phyloP scores from a whole-genome alignment of 768 basidiomycete genomes.

The Strobilomyces dryophilus region DNA sequence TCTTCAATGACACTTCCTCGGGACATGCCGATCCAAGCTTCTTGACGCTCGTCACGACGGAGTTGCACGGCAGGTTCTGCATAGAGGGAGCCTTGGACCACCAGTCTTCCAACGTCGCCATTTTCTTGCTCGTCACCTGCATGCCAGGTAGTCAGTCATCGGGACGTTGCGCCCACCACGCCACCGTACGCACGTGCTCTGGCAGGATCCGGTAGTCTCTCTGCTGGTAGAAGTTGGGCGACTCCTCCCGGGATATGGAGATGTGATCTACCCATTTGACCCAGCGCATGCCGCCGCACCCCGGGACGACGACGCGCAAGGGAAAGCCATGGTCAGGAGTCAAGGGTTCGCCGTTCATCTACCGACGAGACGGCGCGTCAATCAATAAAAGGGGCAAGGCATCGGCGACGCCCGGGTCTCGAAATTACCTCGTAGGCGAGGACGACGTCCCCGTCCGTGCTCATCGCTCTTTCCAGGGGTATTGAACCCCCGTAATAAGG shows the following conservation, averaged over 20 bases:
- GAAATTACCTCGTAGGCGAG: constrained; percentile 56
- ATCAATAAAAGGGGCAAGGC: not conserved
- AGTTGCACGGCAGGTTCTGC: constrained; percentile 58
- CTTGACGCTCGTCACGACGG: constrained; percentile 41
- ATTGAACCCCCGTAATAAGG: constrained; percentile 63
- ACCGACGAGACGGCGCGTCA: not conserved
- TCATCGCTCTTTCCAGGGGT: constrained; percentile 47
- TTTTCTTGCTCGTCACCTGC: constrained; percentile 25
- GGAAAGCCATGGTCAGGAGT: constrained; percentile 62
- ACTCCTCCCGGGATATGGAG: constrained; percentile 48
- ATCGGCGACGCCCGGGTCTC: no score
- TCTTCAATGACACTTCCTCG: constrained; percentile 23
- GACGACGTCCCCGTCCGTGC: constrained; percentile 46
- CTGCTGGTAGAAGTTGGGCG: constrained; percentile 68
- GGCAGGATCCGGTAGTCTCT: constrained; percentile 66
- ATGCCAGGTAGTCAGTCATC: not conserved
- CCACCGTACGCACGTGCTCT: constrained; percentile 36
- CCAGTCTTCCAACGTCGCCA: constrained; percentile 26
- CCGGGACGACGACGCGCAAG: constrained; percentile 64
- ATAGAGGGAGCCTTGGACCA: constrained; percentile 59
- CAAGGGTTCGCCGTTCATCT: constrained; percentile 63
- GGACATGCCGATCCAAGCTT: constrained; percentile 8
- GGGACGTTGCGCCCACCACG: not conserved
- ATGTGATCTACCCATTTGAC: constrained; percentile 74
- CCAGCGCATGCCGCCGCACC: constrained; percentile 66